phyloP scores from a whole-genome alignment of 108 stramenopile genomes.

The Phaeodactylum tricornutum region DNA sequence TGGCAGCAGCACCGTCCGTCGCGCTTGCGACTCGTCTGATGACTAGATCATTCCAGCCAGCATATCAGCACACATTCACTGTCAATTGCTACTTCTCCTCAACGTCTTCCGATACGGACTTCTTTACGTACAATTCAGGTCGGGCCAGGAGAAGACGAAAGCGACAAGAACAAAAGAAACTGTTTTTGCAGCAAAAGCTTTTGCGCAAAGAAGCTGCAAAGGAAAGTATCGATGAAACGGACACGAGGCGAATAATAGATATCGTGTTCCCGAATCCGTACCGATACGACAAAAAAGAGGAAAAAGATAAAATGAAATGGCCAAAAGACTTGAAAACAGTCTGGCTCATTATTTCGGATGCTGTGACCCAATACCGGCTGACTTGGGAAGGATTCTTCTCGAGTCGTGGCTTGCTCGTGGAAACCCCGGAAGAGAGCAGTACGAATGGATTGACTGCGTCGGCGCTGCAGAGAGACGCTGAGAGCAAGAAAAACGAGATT shows the following conservation, averaged over 20 bases:
- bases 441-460: neutral
- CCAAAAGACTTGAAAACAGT: neutral
- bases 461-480: neutral
- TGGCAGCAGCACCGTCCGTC: too few relatives aligned
- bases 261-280: slow-evolving; percentile 10
- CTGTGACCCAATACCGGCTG: neutral
- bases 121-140: neutral
- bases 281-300: slow-evolving; percentile 1
- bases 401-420: slow-evolving; percentile 1
- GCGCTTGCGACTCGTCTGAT: too few relatives aligned
- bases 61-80: too few relatives aligned
- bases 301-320: neutral
- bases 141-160: slow-evolving; percentile 1
- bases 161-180: neutral
- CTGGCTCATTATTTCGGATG: too few relatives aligned
- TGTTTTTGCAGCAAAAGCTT: neutral
- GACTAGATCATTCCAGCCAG: too few relatives aligned
- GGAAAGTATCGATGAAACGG: slow-evolving; percentile 36
- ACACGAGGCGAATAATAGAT: slow-evolving; percentile 1
- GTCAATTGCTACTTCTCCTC: too few relatives aligned
- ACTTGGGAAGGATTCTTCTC: slow-evolving; percentile 15
- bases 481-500: slow-evolving; percentile 9
- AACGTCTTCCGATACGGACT: too few relatives aligned
- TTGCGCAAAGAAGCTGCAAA: slow-evolving; percentile 20
- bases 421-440: slow-evolving; percentile 3